Evolutionary conservation across 2,329 filamentous ascomycete species (phyloP).

Genomic region (Fusarium pseudoanthophilum): DNA sequence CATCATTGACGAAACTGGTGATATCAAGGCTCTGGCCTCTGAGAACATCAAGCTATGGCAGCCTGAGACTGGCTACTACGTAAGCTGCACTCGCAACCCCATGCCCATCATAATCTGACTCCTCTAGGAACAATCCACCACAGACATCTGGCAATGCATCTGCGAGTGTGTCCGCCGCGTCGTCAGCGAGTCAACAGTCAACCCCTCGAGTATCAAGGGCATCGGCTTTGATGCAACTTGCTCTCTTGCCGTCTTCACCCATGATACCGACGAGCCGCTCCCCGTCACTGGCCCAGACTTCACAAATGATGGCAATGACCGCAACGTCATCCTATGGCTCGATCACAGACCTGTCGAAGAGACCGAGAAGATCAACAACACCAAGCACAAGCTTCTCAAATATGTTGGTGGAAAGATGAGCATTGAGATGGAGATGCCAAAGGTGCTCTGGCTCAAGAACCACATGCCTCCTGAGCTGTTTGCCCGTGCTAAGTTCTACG

Average conservation of each 20-base stretch:
- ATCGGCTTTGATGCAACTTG: slow-evolving; percentile 99
- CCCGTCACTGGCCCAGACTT: slow-evolving; percentile 92
- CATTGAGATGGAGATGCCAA: slow-evolving; percentile 99
- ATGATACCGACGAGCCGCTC: slow-evolving; percentile 90
- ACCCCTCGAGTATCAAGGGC: slow-evolving; percentile 80
- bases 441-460: slow-evolving; percentile 98
- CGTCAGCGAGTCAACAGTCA: slow-evolving; percentile 82
- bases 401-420: slow-evolving; percentile 99
- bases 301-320: slow-evolving; percentile 78
- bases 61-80: slow-evolving; percentile 79
- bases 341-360: slow-evolving; percentile 93
- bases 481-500: slow-evolving; percentile 95
- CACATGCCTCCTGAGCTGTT: slow-evolving; percentile 95
- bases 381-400: slow-evolving; percentile 88
- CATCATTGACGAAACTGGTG: slow-evolving; percentile 90
- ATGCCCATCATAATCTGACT: slow-evolving; percentile 7
- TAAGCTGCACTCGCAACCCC: slow-evolving; percentile 50
- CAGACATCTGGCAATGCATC: slow-evolving; percentile 96
- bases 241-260: slow-evolving; percentile 89
- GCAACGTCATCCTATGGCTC: slow-evolving; percentile 97
- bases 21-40: slow-evolving; percentile 81
- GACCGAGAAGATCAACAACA: slow-evolving; percentile 92
- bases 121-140: slow-evolving; percentile 90
- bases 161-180: slow-evolving; percentile 87
- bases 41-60: slow-evolving; percentile 85